These are phyloP conservation scores for Stellera chamaejasme DNA, from an alignment of 345 rosid species.

Conservation along the genomic window DNA sequence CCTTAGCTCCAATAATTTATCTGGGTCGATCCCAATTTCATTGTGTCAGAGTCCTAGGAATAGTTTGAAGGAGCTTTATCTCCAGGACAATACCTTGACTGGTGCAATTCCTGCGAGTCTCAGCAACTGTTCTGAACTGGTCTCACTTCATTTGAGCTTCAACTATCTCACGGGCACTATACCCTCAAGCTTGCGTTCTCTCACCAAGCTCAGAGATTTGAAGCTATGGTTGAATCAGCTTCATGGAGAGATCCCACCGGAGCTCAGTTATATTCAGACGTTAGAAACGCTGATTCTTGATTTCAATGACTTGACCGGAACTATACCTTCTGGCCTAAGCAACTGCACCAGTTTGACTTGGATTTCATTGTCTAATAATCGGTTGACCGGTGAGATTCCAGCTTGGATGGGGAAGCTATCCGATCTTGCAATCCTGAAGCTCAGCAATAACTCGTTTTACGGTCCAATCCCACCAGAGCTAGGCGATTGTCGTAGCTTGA, in stretches of 20 bases:
- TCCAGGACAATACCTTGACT: slow-evolving; percentile 59
- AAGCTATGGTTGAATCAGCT: slow-evolving; percentile 79
- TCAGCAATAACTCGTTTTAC: slow-evolving; percentile 77
- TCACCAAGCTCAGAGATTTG: slow-evolving; percentile 66
- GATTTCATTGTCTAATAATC: slow-evolving; percentile 86
- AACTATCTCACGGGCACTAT: slow-evolving; percentile 64
- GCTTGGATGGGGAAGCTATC: slow-evolving; percentile 64
- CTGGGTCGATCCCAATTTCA: slow-evolving; percentile 48
- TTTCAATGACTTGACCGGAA: slow-evolving; percentile 74
- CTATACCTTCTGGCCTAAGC: slow-evolving; percentile 61
- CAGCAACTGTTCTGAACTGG: slow-evolving; percentile 82
- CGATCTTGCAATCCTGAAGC: slow-evolving; percentile 76
- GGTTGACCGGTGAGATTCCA: slow-evolving; percentile 71
- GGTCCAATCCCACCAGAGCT: slow-evolving; percentile 87
- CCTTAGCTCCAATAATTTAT: slow-evolving; percentile 70
- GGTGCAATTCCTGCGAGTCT: slow-evolving; percentile 63
- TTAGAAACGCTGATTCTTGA: slow-evolving; percentile 82
- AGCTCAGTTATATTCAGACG: slow-evolving; percentile 41
- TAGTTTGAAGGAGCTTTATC: slow-evolving; percentile 51
- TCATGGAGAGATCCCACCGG: slow-evolving; percentile 74
- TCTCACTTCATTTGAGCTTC: slow-evolving; percentile 85
- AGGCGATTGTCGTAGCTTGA: slow-evolving; percentile 78
- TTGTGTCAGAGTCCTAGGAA: slow-evolving; percentile 45
- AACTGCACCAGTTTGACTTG: slow-evolving; percentile 75
- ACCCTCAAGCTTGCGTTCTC: slow-evolving; percentile 72